These are phyloP conservation scores for Stagonosporopsis cucurbitacearum DNA, from an alignment of 2,329 filamentous ascomycete species.

Conservation along the genomic window DNA sequence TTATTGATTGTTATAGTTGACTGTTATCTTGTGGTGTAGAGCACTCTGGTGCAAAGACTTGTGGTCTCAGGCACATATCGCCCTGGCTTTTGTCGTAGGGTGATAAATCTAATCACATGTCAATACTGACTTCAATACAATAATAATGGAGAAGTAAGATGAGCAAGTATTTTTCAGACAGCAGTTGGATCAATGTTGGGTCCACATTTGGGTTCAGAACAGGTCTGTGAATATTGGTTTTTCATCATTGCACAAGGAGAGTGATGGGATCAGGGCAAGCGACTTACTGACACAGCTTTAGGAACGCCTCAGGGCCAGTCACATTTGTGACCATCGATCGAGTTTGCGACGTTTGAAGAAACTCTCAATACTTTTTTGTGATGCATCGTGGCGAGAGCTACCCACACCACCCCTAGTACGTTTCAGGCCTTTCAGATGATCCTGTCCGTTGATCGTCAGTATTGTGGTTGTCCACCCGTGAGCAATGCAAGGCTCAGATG, in stretches of 20 bases:
- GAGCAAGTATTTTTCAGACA: constrained; percentile 66
- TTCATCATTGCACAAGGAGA: constrained; percentile 57
- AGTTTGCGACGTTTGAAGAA: constrained; percentile 73
- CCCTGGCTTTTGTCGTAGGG: too few relatives aligned
- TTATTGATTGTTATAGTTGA: too few relatives aligned
- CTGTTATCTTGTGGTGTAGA: too few relatives aligned
- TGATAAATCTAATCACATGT: not conserved
- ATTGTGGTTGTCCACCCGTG: constrained; percentile 60
- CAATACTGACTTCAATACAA: constrained; percentile 8
- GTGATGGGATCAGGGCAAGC: not conserved
- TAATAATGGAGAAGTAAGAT: not conserved
- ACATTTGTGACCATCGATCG: constrained; percentile 31
- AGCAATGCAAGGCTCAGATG: constrained; percentile 19
- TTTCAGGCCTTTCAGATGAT: constrained; percentile 76
- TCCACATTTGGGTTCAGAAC: constrained; percentile 78
- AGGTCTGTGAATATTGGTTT: constrained; percentile 78
- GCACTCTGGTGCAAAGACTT: not conserved
- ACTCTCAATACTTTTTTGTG: constrained; percentile 75
- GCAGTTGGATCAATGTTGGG: constrained; percentile 77
- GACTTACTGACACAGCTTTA: constrained; percentile 29
- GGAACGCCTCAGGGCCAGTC: not conserved
- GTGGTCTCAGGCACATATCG: not conserved
- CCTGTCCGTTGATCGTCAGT: constrained; percentile 69
- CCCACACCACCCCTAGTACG: constrained; percentile 84
- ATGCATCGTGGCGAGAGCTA: constrained; percentile 75